A percentile compares a stretch with the other conserved stretches of the same genome.
phyloP scores from a whole-genome alignment of 257 asterid genomes.

The Leonotis leonurus region DNA sequence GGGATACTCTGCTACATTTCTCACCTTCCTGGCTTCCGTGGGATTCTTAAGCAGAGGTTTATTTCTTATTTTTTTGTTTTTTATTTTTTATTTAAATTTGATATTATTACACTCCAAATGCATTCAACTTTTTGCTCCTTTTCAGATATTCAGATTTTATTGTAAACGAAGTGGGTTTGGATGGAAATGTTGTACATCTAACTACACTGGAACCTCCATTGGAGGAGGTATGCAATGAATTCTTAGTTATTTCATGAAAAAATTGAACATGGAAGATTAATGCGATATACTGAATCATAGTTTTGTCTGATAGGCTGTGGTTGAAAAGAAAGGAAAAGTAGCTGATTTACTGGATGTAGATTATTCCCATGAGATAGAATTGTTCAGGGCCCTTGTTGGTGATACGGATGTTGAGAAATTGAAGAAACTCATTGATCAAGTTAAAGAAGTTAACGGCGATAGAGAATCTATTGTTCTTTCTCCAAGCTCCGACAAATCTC shows the following conservation, averaged over 20 bases:
- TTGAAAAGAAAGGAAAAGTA: constrained; percentile 39
- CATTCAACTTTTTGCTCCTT: constrained; percentile 9
- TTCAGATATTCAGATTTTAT: constrained; percentile 90
- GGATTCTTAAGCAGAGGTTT: constrained; percentile 86
- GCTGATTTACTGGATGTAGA: constrained; percentile 45
- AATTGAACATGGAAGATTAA: constrained; percentile 7
- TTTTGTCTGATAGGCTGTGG: constrained; percentile 41
- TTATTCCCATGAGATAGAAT: constrained; percentile 57
- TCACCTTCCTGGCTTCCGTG: constrained; percentile 73
- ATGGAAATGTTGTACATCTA: constrained; percentile 72
- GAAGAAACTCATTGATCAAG: constrained; percentile 43
- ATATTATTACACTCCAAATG: neutral
- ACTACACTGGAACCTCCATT: constrained; percentile 62
- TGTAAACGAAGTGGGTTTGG: constrained; percentile 89
- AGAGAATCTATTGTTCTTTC: constrained; percentile 55
- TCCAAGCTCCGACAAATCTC: constrained; percentile 80
- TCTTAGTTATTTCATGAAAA: neutral
- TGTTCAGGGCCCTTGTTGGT: constrained; percentile 72
- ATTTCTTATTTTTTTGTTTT: neutral
- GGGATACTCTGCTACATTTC: constrained; percentile 83
- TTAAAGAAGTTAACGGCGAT: constrained; percentile 34
- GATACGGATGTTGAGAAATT: constrained; percentile 57
- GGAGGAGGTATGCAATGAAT: constrained; percentile 61
- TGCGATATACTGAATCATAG: constrained; percentile 10
- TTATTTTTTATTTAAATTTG: neutral